Percentiles rank a stretch among this genome's conserved stretches.
phyloP scores from a whole-genome alignment of 805 yeast species.

The Saccharomycopsis fermentans region DNA sequence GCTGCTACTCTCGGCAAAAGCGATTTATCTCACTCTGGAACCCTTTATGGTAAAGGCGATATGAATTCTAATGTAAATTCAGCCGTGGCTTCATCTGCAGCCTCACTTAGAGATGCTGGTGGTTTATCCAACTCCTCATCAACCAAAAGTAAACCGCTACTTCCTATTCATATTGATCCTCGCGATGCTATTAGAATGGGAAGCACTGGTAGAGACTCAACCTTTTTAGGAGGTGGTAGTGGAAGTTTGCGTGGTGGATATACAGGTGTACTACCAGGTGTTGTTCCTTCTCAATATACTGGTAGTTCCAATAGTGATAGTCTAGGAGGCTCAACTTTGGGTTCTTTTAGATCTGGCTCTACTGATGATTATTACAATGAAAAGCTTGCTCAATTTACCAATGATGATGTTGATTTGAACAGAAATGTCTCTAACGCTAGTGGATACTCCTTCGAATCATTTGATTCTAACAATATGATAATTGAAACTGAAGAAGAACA shows the following conservation, averaged over 20 bases:
- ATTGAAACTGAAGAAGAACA: conserved; percentile 14
- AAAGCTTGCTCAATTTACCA: conserved; percentile 4
- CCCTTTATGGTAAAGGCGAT: conserved; percentile 7
- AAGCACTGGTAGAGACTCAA: conserved; percentile 12
- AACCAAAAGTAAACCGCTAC: not conserved
- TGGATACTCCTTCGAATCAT: conserved; percentile 16
- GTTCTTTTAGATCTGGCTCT: conserved; percentile 9
- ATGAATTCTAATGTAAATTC: not conserved
- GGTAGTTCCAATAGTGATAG: not conserved
- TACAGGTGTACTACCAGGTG: not conserved
- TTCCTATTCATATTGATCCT: not conserved
- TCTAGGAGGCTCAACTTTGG: conserved; percentile 9
- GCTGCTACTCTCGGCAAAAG: conserved; percentile 17
- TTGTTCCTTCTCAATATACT: not conserved
- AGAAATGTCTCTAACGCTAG: conserved; percentile 15
- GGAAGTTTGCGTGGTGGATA: not conserved
- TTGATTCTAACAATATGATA: conserved; percentile 9
- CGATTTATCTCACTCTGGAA: conserved; percentile 10
- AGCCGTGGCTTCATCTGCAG: not conserved
- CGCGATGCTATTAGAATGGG: conserved; percentile 14
- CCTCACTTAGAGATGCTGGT: not conserved
- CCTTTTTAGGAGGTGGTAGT: not conserved
- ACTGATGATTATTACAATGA: conserved; percentile 12
- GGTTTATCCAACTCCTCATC: not conserved
- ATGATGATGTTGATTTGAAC: conserved; percentile 2